These are phyloP conservation scores for Aureoboletus auriporus DNA, from an alignment of 768 basidiomycete genomes.

Conservation along the genomic window DNA sequence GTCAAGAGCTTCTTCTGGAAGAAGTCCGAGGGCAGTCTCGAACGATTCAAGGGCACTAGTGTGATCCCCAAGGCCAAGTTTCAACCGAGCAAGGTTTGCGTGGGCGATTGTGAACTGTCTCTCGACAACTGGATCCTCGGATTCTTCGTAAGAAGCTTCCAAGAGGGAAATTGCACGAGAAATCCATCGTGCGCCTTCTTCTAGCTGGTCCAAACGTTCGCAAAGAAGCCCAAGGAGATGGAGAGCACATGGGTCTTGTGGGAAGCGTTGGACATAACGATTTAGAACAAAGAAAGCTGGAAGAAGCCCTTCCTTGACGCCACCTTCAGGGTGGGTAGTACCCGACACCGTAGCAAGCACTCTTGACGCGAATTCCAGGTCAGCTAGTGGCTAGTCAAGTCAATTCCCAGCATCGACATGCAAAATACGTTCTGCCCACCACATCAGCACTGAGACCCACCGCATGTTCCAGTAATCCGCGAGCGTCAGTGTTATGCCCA, in stretches of 20 bases:
- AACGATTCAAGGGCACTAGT: conserved; percentile 63
- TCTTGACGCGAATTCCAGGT: conserved; percentile 68
- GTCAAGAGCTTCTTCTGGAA: conserved; percentile 45
- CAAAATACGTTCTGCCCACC: conserved; percentile 37
- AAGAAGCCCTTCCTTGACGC: conserved; percentile 47
- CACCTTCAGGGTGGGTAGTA: conserved; percentile 13
- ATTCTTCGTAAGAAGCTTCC: conserved; percentile 86
- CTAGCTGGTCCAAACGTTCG: conserved; percentile 73
- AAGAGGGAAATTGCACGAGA: conserved; percentile 63
- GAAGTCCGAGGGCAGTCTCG: conserved; percentile 65
- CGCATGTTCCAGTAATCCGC: conserved; percentile 70
- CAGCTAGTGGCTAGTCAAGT: conserved; percentile 65
- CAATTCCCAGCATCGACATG: not conserved
- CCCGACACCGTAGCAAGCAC: conserved; percentile 43
- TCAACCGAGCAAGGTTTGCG: conserved; percentile 73
- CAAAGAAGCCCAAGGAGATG: conserved; percentile 85
- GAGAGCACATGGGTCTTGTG: conserved; percentile 67
- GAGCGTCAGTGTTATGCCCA: conserved; percentile 58
- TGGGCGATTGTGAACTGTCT: conserved; percentile 78
- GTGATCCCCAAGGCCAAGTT: conserved; percentile 57
- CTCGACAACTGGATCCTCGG: conserved; percentile 77
- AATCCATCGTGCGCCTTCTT: conserved; percentile 55
- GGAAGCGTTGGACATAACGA: conserved; percentile 65
- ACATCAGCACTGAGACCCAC: conserved; percentile 53
- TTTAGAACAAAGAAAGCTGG: conserved; percentile 79